Conservation (phyloP, 2,329 filamentous ascomycete species). For the Penicillium brevicompactum region DNA sequence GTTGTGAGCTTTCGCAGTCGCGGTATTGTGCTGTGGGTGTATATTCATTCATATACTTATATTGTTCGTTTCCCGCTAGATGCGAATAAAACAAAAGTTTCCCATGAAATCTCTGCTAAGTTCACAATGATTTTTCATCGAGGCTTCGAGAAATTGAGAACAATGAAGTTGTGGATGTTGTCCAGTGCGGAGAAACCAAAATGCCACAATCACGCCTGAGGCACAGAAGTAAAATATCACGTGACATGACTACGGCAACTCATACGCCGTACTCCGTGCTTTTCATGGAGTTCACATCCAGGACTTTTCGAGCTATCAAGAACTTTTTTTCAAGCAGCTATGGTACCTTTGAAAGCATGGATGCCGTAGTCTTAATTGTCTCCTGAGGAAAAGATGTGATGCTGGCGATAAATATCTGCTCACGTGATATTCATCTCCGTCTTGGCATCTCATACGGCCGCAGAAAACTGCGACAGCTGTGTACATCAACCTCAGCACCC, state of each 20-base stretch:
- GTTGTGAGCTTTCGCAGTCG: slow-evolving; percentile 2
- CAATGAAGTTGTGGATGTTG: background rate
- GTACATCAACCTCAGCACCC: slow-evolving; percentile 13
- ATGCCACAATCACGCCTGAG: background rate
- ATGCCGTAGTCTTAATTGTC: background rate
- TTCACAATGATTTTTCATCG: background rate
- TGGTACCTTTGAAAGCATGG: too few relatives aligned
- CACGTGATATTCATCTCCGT: slow-evolving; percentile 27
- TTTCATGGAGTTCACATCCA: too few relatives aligned
- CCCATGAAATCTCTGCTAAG: background rate
- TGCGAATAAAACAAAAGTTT: background rate
- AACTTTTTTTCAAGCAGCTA: too few relatives aligned
- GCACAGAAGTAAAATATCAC: background rate
- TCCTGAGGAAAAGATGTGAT: background rate
- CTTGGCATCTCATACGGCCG: slow-evolving; percentile 42
- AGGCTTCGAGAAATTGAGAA: background rate
- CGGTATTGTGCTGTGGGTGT: background rate
- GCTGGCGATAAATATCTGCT: background rate
- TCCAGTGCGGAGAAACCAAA: background rate
- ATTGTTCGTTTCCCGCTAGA: background rate
- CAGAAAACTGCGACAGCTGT: slow-evolving; percentile 24
- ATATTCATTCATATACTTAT: background rate
- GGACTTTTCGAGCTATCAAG: background rate
- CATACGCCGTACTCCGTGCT: too few relatives aligned
- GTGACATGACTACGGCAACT: too few relatives aligned